These are phyloP conservation scores for Diaporthe sp. DNA, from an alignment of 2,329 filamentous ascomycete genomes.

Conservation along the genomic window DNA sequence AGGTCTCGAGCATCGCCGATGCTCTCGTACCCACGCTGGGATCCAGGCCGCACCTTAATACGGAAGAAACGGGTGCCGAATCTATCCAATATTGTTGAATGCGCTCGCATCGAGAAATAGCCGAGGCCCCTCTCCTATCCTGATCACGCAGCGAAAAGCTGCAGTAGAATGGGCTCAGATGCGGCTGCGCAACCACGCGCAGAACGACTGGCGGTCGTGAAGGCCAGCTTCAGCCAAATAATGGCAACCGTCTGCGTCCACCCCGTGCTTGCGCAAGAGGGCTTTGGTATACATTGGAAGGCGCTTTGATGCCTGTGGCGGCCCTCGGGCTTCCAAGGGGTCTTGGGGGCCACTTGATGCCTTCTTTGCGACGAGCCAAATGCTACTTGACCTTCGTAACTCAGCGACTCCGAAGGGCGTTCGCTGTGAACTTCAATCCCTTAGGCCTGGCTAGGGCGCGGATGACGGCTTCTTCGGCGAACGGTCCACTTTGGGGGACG, in stretches of 20 bases:
- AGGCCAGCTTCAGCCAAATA: neutral
- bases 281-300: no score
- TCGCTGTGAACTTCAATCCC: neutral
- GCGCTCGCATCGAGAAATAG: neutral
- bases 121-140: no score
- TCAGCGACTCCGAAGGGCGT: neutral
- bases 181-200: neutral
- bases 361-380: neutral
- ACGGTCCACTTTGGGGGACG: no score
- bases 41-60: neutral
- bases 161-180: neutral
- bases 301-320: neutral
- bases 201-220: no score
- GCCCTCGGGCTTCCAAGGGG: neutral
- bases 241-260: neutral
- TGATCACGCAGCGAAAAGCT: neutral
- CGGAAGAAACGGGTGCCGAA: no score
- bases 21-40: no score
- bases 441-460: neutral
- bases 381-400: neutral
- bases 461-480: neutral
- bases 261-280: neutral
- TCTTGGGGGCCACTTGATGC: neutral
- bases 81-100: neutral
- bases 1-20: neutral